phyloP scores from a whole-genome alignment of 2,329 filamentous ascomycete species.

The Paecilomyces sp. region DNA sequence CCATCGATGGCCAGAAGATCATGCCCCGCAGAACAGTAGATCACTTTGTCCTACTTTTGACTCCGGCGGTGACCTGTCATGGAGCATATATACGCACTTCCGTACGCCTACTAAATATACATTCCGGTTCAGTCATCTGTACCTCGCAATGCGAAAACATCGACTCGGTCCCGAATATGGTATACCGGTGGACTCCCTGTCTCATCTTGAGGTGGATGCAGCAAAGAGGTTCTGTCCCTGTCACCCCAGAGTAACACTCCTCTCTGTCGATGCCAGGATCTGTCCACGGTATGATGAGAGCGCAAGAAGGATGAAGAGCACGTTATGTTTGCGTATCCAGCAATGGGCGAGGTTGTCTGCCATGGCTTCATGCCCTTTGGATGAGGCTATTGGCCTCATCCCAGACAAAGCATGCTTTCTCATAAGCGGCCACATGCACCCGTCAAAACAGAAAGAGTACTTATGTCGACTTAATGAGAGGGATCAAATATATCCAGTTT shows the following conservation, averaged over 20 bases:
- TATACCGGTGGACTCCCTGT: not conserved
- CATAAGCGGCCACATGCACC: not conserved
- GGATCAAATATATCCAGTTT: not conserved
- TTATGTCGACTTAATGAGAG: not conserved
- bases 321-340: conserved; percentile 1
- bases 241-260: not conserved
- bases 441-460: no score
- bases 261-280: conserved; percentile 2
- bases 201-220: conserved; percentile 1
- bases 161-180: conserved; percentile 1
- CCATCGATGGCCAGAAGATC: not conserved
- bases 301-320: not conserved
- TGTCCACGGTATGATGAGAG: not conserved
- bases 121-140: conserved; percentile 1
- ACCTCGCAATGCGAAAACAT: conserved; percentile 1
- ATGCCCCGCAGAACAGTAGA: not conserved
- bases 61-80: not conserved
- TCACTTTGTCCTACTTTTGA: not conserved
- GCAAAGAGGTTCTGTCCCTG: not conserved
- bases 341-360: not conserved
- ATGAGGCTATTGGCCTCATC: not conserved
- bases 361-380: conserved; percentile 12
- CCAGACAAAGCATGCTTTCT: not conserved
- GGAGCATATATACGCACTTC: not conserved
- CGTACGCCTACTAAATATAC: not conserved